Base-by-base conservation (phyloP, 495 filamentous ascomycete species). In the Penicillium flavigenum region DNA sequence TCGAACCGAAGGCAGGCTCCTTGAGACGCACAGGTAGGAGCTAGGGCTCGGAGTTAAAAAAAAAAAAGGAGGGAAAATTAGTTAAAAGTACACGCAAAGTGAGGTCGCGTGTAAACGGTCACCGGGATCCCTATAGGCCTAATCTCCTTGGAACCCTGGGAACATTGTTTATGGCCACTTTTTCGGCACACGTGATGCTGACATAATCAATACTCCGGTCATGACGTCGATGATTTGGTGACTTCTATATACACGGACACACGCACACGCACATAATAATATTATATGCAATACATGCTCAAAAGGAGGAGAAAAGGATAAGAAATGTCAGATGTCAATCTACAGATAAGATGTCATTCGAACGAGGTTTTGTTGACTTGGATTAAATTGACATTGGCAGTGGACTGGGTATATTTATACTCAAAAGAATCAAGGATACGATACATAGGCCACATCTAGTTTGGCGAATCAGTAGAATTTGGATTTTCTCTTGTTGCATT, bases 151-250 rank as follows among this genome's bases (percentile, higher is more conserved):
- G 42, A 45, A 46, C 55, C 58, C 48, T 56, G 58, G 58, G 45
- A 39, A 29, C 43, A 53, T 58, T 62, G 64, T 66, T 64, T 59
- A 64, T 64, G 64, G 61, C 39, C 57, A 56, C 57, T 59, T 60
- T 61, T 60, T 38, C 45, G 44, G 41, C 8, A 29, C 64, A 67
- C 62, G 64, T 67, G 64, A 67, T 47, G 51, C 58, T 60, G 62
- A 58, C 45, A 39, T 58, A 55, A 59, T 8, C 46, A 10, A 0
- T 22, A 5, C 9, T n/a, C 31, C 54, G 19, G 20, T 16, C 42
- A 52, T 61, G 59, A 61, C 59, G 59, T 57, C 26, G 43, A 27
- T 47, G 44, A 55, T 53, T 53, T 12, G 48, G n/a, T 20, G 34
- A 20, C 32, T 53, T 49, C 1, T 32, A 6, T 17, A 12, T 9